Conservation (phyloP, 73 alveolate genomes). For the Tetrahymena malaccensis region DNA sequence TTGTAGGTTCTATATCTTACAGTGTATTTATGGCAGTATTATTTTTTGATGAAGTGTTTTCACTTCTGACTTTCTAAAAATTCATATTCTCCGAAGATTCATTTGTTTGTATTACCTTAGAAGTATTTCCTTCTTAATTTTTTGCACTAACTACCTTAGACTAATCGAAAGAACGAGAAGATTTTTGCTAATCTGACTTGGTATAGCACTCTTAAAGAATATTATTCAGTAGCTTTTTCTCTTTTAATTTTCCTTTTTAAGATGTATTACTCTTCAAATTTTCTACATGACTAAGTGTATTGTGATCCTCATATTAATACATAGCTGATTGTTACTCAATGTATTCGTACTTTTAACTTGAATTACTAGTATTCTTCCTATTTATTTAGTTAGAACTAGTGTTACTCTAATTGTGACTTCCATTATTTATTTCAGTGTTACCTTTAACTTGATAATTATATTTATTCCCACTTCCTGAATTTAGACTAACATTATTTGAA, state of each 20-base stretch:
- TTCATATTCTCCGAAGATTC: not conserved
- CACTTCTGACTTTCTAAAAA: not conserved
- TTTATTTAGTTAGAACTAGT: not conserved
- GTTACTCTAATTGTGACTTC: not conserved
- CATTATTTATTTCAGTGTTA: not conserved
- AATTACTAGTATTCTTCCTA: not conserved
- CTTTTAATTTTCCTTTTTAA: not conserved
- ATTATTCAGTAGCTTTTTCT: not conserved
- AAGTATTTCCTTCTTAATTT: not conserved
- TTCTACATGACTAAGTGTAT: not conserved
- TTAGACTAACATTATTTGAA: not conserved
- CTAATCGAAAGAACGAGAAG: not conserved
- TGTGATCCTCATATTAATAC: not conserved
- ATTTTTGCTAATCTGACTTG: not conserved
- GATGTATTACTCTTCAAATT: not conserved
- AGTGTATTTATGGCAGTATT: not conserved
- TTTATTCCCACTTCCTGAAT: not conserved
- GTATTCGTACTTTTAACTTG: not conserved
- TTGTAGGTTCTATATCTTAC: not conserved
- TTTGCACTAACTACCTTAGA: not conserved
- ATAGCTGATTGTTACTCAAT: not conserved
- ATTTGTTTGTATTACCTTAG: not conserved
- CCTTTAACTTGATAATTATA: not conserved
- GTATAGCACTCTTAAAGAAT: not conserved
- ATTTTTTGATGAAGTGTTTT: not conserved